These are phyloP conservation scores for Chlorella sorokiniana DNA, from an alignment of 139 green algal genomes.

Conservation along the genomic window DNA sequence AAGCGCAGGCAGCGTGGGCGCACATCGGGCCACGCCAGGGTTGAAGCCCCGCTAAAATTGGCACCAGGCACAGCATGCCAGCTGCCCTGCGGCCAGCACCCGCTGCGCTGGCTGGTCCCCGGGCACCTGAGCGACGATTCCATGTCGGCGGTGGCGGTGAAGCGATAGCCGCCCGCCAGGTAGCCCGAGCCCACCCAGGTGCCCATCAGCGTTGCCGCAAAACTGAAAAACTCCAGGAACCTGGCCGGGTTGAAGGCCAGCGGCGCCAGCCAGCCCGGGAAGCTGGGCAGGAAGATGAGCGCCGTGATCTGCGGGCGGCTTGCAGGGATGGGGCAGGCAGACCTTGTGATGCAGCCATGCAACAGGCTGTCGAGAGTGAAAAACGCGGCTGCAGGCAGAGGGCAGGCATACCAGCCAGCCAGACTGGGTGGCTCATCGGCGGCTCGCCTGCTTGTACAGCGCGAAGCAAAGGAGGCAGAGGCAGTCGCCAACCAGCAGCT, in stretches of 20 bases:
- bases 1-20: background rate
- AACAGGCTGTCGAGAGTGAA: background rate
- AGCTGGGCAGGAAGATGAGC: conserved; percentile 59
- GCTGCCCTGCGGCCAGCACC: background rate
- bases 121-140: background rate
- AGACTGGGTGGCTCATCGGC: no score
- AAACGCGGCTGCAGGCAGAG: background rate
- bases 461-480: conserved; percentile 58
- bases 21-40: background rate
- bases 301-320: conserved; percentile 55
- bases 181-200: conserved; percentile 53
- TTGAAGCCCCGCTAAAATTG: no score
- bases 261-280: conserved; percentile 71
- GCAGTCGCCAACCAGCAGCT: conserved; percentile 66
- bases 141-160: conserved; percentile 1
- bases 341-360: background rate
- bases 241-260: conserved; percentile 63
- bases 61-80: no score
- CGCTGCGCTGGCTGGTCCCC: background rate
- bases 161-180: conserved; percentile 59
- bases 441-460: conserved; percentile 71
- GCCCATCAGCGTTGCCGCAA: conserved; percentile 57
- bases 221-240: conserved; percentile 69
- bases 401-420: no score
- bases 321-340: background rate